Conservation (phyloP, 2,329 filamentous ascomycete species). For the Fusarium citri region DNA sequence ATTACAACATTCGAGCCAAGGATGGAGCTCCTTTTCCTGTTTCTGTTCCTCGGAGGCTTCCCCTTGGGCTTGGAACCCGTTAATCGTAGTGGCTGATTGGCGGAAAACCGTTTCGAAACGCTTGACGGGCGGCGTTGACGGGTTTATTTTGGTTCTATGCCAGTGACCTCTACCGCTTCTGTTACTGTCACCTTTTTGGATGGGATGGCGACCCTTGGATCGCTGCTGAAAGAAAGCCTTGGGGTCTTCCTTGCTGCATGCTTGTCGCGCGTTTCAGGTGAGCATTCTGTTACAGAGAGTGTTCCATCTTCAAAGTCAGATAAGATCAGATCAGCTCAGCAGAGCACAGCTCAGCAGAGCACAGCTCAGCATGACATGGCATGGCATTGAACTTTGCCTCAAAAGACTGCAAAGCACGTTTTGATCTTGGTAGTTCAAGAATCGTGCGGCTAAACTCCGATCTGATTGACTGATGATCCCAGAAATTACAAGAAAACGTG, state of each 20-base stretch:
- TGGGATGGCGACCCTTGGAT: background rate
- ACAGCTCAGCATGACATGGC: constrained; percentile 5
- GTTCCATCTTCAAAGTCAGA: constrained; percentile 15
- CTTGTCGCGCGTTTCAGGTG: constrained; percentile 36
- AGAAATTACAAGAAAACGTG: constrained; percentile 28
- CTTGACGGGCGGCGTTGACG: constrained; percentile 34
- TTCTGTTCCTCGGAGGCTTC: constrained; percentile 1
- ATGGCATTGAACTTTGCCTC: background rate
- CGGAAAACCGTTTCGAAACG: constrained; percentile 47
- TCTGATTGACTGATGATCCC: constrained; percentile 15
- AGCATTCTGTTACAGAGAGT: constrained; percentile 33
- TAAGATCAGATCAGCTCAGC: constrained; percentile 24
- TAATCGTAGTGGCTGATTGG: constrained; percentile 34
- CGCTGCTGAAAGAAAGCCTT: background rate
- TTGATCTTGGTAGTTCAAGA: background rate
- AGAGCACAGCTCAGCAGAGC: background rate
- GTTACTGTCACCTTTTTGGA: background rate
- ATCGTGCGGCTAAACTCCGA: constrained; percentile 11
- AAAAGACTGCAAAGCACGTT: constrained; percentile 12
- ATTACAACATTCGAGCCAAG: constrained; percentile 39
- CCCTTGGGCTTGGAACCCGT: constrained; percentile 19
- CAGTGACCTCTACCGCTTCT: background rate
- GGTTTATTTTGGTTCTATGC: constrained; percentile 6
- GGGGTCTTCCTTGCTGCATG: constrained; percentile 14
- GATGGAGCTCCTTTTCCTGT: constrained; percentile 22